Conservation (phyloP, 306 rosid species). For the Vigna nakashimae region DNA sequence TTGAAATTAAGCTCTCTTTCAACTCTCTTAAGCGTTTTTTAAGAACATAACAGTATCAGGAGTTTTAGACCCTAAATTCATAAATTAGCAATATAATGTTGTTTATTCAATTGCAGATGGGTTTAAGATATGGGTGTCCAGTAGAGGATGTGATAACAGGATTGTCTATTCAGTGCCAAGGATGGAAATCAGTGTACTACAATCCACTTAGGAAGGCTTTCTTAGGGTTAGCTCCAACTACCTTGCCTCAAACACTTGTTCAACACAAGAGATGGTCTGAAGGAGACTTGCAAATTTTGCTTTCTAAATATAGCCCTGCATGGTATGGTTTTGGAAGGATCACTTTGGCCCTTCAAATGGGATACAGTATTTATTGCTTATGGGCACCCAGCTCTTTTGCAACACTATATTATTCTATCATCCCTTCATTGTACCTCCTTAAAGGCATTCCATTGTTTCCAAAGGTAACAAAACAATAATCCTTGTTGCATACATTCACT, state of each 20-base stretch:
- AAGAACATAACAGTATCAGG: too few species aligned
- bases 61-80: too few species aligned
- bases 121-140: constrained; percentile 4
- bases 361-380: constrained; percentile 21
- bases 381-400: constrained; percentile 55
- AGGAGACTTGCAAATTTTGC: constrained; percentile 50
- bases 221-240: constrained; percentile 59
- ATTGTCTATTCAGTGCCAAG: constrained; percentile 53
- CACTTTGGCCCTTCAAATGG: constrained; percentile 62
- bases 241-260: constrained; percentile 54
- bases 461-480: constrained; percentile 4
- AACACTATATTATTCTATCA: constrained; percentile 10
- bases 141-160: constrained; percentile 51
- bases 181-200: constrained; percentile 76
- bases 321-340: constrained; percentile 60
- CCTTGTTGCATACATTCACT: too few species aligned
- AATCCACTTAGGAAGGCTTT: constrained; percentile 65
- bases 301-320: constrained; percentile 57
- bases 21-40: too few species aligned
- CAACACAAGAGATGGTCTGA: constrained; percentile 81
- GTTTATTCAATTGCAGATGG: constrained; percentile 24
- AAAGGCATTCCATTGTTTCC: constrained; percentile 43
- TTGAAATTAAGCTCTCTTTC: too few species aligned
- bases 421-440: constrained; percentile 41
- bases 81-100: too few species aligned